These are phyloP conservation scores for Trichoderma koningii DNA, from an alignment of 2,329 filamentous ascomycete species.

Conservation along the genomic window DNA sequence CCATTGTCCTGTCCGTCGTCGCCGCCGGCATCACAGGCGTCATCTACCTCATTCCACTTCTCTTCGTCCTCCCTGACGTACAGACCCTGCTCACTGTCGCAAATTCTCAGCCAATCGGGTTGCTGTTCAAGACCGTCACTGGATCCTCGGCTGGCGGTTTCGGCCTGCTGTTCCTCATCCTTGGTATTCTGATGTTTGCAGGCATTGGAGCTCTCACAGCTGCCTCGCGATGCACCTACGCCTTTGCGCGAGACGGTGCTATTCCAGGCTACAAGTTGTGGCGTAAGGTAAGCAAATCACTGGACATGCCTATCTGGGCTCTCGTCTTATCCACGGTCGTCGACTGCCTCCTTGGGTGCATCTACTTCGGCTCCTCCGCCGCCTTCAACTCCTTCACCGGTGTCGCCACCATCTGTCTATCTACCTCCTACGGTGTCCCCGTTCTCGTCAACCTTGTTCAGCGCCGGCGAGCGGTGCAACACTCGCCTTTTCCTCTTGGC, in stretches of 20 bases:
- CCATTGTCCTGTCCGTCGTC: constrained; percentile 66
- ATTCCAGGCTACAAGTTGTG: constrained; percentile 70
- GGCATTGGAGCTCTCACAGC: constrained; percentile 75
- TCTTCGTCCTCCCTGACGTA: constrained; percentile 74
- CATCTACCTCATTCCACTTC: constrained; percentile 68
- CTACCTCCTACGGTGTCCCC: constrained; percentile 73
- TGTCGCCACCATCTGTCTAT: constrained; percentile 77
- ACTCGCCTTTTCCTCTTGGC: constrained; percentile 69
- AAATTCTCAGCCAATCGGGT: constrained; percentile 73
- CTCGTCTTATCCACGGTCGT: constrained; percentile 68
- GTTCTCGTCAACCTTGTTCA: constrained; percentile 71
- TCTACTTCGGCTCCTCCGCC: constrained; percentile 76
- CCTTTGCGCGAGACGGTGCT: constrained; percentile 73
- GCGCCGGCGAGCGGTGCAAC: constrained; percentile 63
- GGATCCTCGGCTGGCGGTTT: constrained; percentile 74
- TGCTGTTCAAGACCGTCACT: constrained; percentile 74
- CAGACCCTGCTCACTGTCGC: constrained; percentile 63
- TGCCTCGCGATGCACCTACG: constrained; percentile 72
- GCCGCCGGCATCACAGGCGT: constrained; percentile 66
- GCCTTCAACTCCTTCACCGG: constrained; percentile 81
- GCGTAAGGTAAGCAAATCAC: constrained; percentile 63
- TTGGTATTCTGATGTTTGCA: constrained; percentile 76
- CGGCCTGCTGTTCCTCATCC: constrained; percentile 71
- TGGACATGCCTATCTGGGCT: constrained; percentile 71
- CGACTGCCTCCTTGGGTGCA: constrained; percentile 71